Evolutionary conservation across 441 rosid genomes (phyloP), one percentile per base, ranked within the genome.

Genomic region (Erodium texanum): DNA sequence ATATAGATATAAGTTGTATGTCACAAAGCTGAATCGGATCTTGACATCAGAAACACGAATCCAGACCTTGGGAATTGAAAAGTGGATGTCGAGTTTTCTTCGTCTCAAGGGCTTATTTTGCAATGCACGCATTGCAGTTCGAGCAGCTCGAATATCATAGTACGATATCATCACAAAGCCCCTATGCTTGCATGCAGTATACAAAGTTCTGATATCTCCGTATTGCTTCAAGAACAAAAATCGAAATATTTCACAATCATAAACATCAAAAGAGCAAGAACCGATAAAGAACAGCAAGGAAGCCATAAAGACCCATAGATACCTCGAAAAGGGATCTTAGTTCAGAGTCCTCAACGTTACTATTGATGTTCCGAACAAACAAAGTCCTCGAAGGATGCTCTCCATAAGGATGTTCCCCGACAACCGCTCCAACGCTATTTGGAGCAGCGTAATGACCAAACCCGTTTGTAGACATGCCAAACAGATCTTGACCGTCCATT

Each of bases 131-230:
- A 90, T 90, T 52, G 97, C 97, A 9, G 87, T 83, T 72, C 92
- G 92, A 61, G 92, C 97, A 78, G 84, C 88, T 75, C 97, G 83
- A 68, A 90, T 90, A 74, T 90, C 95, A 76, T 88, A 88, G 76
- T 90, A 90, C 15, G 95, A 90, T 80, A 90, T 88, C 97, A 90
- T 90, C 73, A 90, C 92, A 79, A 90, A 90, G 97, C 88, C n/a
- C n/a, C n/a, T n/a, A n/a, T n/a, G n/a, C n/a, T n/a, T n/a, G n/a
- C n/a, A n/a, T n/a, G n/a, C n/a, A 58, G 92, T 88, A 64, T 90
- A 90, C 71, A 90, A 78, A 66, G 89, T 88, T 81, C 94, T 84
- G 71, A 90, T 90, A 82, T 88, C 97, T 29, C 97, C 97, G 80
- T 86, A 86, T 68, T 88, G 94, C 97, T 88, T 74, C 77, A 73